phyloP scores from a whole-genome alignment of 768 basidiomycete genomes.

The Pleurotus eryngii region DNA sequence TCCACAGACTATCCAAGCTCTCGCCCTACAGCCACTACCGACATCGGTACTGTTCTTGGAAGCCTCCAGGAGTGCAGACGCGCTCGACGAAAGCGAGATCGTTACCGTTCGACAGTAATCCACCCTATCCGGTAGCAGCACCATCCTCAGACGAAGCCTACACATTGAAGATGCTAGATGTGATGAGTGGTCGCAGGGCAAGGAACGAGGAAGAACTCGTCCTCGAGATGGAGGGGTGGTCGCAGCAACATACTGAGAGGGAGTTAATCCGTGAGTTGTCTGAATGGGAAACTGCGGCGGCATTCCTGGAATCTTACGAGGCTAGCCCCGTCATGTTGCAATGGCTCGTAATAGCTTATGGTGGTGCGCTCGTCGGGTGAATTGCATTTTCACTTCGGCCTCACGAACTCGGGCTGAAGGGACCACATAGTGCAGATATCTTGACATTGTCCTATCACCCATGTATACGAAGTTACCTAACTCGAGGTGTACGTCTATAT shows the following conservation, averaged over 20 bases:
- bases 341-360: neutral
- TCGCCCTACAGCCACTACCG: neutral
- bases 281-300: neutral
- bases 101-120: neutral
- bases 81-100: constrained; percentile 3
- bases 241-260: neutral
- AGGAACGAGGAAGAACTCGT: neutral
- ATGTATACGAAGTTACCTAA: too few species aligned
- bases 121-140: too few species aligned
- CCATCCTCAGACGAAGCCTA: neutral
- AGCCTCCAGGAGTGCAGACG: constrained; percentile 1
- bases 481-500: too few species aligned
- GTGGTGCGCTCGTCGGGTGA: neutral
- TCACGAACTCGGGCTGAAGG: neutral
- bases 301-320: neutral
- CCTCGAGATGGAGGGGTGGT: neutral
- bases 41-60: constrained; percentile 1
- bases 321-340: neutral
- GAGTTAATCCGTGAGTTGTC: neutral
- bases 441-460: too few species aligned
- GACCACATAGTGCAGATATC: too few species aligned
- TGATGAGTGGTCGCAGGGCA: too few species aligned
- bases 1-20: neutral
- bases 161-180: neutral
- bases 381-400: neutral